Base-by-base conservation (phyloP, 2,329 filamentous ascomycete genomes). In the Fusarium avenaceum region DNA sequence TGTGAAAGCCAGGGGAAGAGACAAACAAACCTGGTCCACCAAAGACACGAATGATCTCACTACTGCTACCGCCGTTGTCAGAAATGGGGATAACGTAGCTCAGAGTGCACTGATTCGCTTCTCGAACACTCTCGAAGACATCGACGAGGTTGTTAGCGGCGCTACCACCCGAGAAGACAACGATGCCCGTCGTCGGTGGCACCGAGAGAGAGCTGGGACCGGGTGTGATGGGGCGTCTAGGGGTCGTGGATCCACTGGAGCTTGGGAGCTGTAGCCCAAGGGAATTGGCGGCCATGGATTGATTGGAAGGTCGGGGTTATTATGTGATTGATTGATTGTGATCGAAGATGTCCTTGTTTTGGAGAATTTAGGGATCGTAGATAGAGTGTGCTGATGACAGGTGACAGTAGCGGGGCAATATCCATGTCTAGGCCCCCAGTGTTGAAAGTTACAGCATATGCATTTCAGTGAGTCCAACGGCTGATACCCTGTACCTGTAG, bases 101-200 rank as follows among this genome's bases (percentile, higher is more conserved):
- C 42, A 96, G 81, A 4, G 86, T 82, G 74, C 90, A 91, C 40
- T 85, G 80, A 65, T 91, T 92, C 71, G 85, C 89, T 65, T 89
- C 80, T 14, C 87, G 84, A 33, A 92, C 83, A 19, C 82, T 81
- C 71, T 87, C 90, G 80, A 97, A 97, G 13, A 97, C 92, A 77
- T 97, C 95, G 40, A 97, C 95, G 7, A 97, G 86, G 74, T 87
- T 96, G 76, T 97, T 98, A 7, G 95, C 94, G n/a, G 94, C 95
- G 71, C 93, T 97, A 53, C 94, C 94, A 39, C 94, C 94, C 1
- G 94, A 96, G 79, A 97, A 96, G 50, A 97, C 90, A 22, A 94
- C 92, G 59, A 97, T 90, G 61, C 77, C 78, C 42, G 30, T 54
- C 35, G 62, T 67, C 8, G 65, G 70, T 26, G 53, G 42, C 28